Percentiles rank a stretch among this genome's conserved stretches.
Conservation (phyloP, 2,329 filamentous ascomycete genomes). For the Cyclaneusma minus region DNA sequence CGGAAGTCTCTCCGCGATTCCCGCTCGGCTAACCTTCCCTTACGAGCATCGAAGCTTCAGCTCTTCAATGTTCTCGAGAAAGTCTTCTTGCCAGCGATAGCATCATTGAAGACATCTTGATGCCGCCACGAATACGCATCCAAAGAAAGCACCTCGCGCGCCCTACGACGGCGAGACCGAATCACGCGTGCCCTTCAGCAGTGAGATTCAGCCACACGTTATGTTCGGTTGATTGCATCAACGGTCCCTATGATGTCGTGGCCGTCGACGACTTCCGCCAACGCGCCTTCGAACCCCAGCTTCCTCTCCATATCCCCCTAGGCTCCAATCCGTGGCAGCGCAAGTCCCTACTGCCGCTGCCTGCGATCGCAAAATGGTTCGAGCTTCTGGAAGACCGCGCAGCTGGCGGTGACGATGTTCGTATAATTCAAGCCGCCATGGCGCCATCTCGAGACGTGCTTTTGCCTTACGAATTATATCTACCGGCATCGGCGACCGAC, state of each 20-base stretch:
- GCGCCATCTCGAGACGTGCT: conserved; percentile 28
- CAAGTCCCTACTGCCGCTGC: conserved; percentile 26
- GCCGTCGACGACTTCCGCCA: conserved; percentile 31
- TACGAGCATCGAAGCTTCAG: no score
- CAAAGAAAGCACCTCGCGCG: no score
- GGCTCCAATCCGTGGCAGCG: neutral
- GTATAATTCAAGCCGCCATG: conserved; percentile 19
- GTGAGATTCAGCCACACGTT: no score
- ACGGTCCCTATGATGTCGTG: conserved; percentile 7
- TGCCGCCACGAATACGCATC: no score
- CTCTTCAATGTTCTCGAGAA: no score
- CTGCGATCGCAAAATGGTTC: conserved; percentile 48
- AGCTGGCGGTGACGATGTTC: conserved; percentile 1
- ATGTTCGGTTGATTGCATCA: conserved; percentile 3
- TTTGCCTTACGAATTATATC: conserved; percentile 47
- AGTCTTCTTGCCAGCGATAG: no score
- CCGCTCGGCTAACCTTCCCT: no score
- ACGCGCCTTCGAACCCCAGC: conserved; percentile 33
- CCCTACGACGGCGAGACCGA: no score
- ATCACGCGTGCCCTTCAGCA: no score
- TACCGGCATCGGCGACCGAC: no score
- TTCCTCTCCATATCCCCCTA: conserved; percentile 33
- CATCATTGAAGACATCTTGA: no score
- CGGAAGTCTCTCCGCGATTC: no score
- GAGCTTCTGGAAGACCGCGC: conserved; percentile 1